Evolutionary conservation across 495 filamentous ascomycete genomes (phyloP), one percentile per base, ranked within the genome.

Genomic region (Mycothermus thermophilus): DNA sequence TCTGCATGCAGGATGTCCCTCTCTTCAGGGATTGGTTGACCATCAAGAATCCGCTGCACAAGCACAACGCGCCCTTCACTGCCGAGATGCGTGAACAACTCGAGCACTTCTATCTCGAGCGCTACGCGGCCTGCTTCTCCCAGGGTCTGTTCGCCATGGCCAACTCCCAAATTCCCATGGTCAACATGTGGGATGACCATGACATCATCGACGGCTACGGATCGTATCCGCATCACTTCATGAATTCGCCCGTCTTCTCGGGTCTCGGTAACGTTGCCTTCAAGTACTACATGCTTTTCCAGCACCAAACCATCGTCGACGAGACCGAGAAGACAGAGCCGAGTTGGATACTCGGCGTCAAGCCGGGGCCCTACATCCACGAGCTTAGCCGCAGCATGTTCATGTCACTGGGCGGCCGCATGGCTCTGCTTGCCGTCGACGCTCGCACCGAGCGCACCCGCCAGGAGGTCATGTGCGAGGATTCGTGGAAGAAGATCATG

Each of bases 211-310:
- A 97, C 55, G 92, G 90, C 1, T 97, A 74, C 55, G 92, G 92
- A 5, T 93, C 85, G 0, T 97, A 97, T 50, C 75, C 87, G 1
- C 71, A 93, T 40, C 72, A 86, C 46, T 90, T 93, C 47, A 96
- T 95, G 82, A 67, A 73, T 38, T 83, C 79, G n/a, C 75, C 79
- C 12, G 83, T 96, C 10, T 92, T 97, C 46, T 79, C 75, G 2
- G 90, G 90, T 3, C 56, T 97, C 25, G 90, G 90, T 8, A 77
- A 77, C 30, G 74, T 95, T 30, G 90, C 88, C 1, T 94, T 88
- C 67, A 97, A 96, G 52, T 95, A 95, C 50, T 97, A 97, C 49
- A 75, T 97, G 74, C 68, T 97, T 5, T 97, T 96, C 62, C 90
- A 97, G 56, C 90, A 97, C 48, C 90, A 97, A 54, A 90, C 77